Base-by-base conservation (phyloP, 257 asterid species). In the Jacaranda mimosifolia region DNA sequence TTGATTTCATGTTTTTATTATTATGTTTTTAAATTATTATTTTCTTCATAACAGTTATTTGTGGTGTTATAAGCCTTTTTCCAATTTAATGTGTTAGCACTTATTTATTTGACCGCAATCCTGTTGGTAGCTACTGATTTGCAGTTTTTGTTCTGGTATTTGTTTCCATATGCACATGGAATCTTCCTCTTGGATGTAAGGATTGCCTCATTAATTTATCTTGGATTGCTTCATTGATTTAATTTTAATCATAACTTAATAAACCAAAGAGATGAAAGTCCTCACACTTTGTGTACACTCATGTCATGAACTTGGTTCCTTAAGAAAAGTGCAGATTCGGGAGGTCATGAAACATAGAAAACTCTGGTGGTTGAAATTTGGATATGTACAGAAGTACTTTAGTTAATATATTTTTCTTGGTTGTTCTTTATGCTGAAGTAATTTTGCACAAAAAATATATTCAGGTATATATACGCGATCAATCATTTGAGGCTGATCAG, bases 391-490 rank as follows among this genome's bases (percentile, higher is more conserved):
- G 12, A 55, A 56, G 40, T 69, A 35, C 62, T 18, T 26, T 49
- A 49, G 4, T 68, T n/a, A 57, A 13, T 48, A 17, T 21, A 56
- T 11, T 70, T 64, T 77, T 77, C 68, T 56, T 63, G 60, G 82
- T 68, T 60, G 40, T 48, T 68, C 10, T 43, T 58, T 49, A 42
- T 48, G 71, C 76, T 80, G 63, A 72, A 36, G 45, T 67, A 18
- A 15, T 63, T 49, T 79, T 40, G 6, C 63, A 14, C 14, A 19
- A 43, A 53, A 21, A 55, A 78, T 78, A 67, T 53, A 48, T 72
- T 69, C 92, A 96, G 99, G 95, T 87, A 17, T 96, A 93, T 73
- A 91, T 96, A 69, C 97, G 98, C 52, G 98, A 96, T 81, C 92
- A 90, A 81, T 72, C 97, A 71, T 90, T 96, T 82, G 94, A 90